A percentile compares a stretch with the other conserved stretches of the same genome.
Conservation (phyloP, 1,139 yeast genomes). For the Suhomyces taliae region DNA sequence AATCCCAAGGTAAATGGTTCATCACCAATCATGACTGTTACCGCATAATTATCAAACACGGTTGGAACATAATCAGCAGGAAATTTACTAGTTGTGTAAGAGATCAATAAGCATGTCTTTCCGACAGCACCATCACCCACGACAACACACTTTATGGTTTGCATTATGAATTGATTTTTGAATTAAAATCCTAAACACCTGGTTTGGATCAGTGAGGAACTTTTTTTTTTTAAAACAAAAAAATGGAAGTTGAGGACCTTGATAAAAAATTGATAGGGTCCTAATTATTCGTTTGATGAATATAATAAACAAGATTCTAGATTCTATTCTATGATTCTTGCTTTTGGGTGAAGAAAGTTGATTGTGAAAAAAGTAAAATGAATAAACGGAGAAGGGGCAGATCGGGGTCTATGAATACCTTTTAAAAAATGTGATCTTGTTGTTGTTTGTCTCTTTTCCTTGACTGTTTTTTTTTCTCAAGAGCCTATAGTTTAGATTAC, state of each 20-base stretch:
- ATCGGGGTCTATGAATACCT: slow-evolving; percentile 4
- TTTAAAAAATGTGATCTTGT: slow-evolving; percentile 4
- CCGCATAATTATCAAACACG: slow-evolving; percentile 95
- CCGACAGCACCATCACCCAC: slow-evolving; percentile 99
- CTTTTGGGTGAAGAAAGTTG: no score
- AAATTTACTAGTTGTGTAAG: slow-evolving; percentile 90
- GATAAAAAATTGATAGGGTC: neutral
- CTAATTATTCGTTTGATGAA: neutral
- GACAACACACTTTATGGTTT: slow-evolving; percentile 91
- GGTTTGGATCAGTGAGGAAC: neutral
- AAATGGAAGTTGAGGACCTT: neutral
- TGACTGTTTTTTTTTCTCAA: slow-evolving; percentile 12
- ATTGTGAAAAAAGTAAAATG: no score
- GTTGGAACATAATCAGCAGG: slow-evolving; percentile 97
- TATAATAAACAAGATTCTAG: neutral
- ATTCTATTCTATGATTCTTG: no score
- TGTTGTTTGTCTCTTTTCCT: slow-evolving; percentile 11
- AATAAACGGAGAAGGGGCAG: no score
- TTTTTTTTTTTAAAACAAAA: no score
- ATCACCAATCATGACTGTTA: slow-evolving; percentile 97
- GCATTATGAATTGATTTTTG: slow-evolving; percentile 43
- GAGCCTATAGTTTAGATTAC: slow-evolving; percentile 5
- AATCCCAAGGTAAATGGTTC: slow-evolving; percentile 96
- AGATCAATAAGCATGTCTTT: slow-evolving; percentile 54
- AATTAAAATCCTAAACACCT: neutral